phyloP scores from a whole-genome alignment of 75 land plant genomes.

The Pseudotsuga menziesii region DNA sequence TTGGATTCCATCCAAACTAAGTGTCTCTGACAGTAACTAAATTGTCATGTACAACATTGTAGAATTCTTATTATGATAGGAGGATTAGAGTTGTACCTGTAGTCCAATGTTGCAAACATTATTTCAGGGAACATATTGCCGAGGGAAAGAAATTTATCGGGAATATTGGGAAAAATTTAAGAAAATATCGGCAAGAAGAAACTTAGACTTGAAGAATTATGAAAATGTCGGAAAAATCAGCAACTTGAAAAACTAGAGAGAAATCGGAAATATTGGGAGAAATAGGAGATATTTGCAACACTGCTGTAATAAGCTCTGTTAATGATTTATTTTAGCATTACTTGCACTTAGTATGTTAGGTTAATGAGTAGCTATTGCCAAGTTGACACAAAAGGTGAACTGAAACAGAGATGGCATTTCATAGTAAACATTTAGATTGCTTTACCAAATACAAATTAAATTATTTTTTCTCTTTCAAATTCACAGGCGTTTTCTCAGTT shows the following conservation, averaged over 20 bases:
- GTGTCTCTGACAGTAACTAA: neutral
- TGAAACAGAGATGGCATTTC: neutral
- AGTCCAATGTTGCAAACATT: too few relatives aligned
- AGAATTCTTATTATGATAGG: neutral
- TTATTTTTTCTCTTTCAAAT: too few relatives aligned
- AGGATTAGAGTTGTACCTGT: neutral
- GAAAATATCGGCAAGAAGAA: too few relatives aligned
- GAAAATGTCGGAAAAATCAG: too few relatives aligned
- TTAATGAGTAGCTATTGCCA: neutral
- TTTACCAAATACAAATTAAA: neutral
- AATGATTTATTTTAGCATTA: neutral
- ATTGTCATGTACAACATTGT: neutral
- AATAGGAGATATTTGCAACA: too few relatives aligned
- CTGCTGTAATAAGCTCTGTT: neutral
- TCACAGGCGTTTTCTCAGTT: slow-evolving; percentile 70
- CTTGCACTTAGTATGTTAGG: neutral
- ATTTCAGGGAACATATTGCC: too few relatives aligned
- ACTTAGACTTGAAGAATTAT: too few relatives aligned
- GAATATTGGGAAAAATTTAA: too few relatives aligned
- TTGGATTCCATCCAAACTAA: neutral
- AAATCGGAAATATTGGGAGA: too few relatives aligned
- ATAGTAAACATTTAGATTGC: neutral
- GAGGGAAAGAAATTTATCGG: too few relatives aligned
- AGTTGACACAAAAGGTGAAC: neutral
- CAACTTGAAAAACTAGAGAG: too few relatives aligned